These are phyloP conservation scores for Boletus sensibilis DNA, from an alignment of 768 basidiomycete species.

Conservation along the genomic window DNA sequence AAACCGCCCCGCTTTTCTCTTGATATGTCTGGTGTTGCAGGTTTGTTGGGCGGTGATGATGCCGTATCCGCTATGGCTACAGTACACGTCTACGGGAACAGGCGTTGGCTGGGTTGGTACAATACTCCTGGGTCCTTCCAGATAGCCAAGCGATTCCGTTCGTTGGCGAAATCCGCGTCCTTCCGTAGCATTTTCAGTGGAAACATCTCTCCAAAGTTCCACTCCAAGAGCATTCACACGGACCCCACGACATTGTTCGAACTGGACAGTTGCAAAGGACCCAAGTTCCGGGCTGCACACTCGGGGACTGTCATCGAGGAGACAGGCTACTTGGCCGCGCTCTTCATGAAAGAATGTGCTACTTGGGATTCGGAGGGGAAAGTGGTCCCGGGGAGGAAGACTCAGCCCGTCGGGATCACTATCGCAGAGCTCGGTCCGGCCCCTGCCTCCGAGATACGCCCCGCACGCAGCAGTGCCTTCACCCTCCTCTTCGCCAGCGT, in stretches of 20 bases:
- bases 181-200: neutral
- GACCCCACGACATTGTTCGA: conserved; percentile 22
- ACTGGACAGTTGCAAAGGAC: conserved; percentile 29
- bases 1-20: conserved; percentile 13
- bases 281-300: conserved; percentile 73
- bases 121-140: conserved; percentile 35
- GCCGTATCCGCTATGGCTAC: conserved; percentile 31
- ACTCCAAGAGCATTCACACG: conserved; percentile 12
- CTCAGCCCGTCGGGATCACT: conserved; percentile 10
- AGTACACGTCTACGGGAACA: conserved; percentile 27
- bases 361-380: conserved; percentile 8
- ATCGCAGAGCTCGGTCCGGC: conserved; percentile 8
- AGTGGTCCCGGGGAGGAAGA: conserved; percentile 9
- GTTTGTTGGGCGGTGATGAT: conserved; percentile 33
- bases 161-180: conserved; percentile 18
- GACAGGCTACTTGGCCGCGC: conserved; percentile 57
- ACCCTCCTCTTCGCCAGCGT: conserved; percentile 13
- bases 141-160: conserved; percentile 23
- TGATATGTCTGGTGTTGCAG: conserved; percentile 24
- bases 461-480: neutral
- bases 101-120: conserved; percentile 36
- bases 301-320: conserved; percentile 51
- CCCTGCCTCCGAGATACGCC: conserved; percentile 10
- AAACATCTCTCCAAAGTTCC: neutral
- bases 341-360: conserved; percentile 30